Percentiles rank a stretch among this genome's conserved stretches.
These are phyloP conservation scores for Hirschfeldia incana DNA, from an alignment of 345 rosid genomes.

Conservation along the genomic window DNA sequence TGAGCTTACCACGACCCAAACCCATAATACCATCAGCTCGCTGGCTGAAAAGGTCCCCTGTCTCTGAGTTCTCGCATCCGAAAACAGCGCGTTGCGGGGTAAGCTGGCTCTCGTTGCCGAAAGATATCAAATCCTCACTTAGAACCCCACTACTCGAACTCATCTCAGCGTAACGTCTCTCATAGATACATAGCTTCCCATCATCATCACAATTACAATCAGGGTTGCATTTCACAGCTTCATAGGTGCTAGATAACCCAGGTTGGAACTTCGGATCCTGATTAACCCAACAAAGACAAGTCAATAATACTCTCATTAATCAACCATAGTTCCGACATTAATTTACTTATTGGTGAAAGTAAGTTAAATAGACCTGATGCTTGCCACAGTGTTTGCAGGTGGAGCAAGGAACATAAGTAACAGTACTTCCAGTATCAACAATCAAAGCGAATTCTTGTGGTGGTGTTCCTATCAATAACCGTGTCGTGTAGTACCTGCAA, in stretches of 20 bases:
- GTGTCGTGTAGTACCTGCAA: conserved; percentile 63
- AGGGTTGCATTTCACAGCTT: conserved; percentile 62
- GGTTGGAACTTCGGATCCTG: conserved; percentile 80
- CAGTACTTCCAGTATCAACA: conserved; percentile 80
- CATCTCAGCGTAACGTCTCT: conserved; percentile 76
- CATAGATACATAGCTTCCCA: conserved; percentile 54
- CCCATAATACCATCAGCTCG: conserved; percentile 90
- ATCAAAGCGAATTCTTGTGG: conserved; percentile 79
- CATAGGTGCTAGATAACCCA: conserved; percentile 58
- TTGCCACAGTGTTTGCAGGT: conserved; percentile 64
- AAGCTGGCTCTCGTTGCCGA: conserved; percentile 71
- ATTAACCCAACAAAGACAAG: too few relatives aligned
- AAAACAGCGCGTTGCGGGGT: conserved; percentile 69
- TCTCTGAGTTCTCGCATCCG: conserved; percentile 72
- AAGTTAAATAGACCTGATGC: conserved; percentile 43
- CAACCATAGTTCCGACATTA: too few relatives aligned
- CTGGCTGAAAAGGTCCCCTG: conserved; percentile 71
- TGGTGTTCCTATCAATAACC: conserved; percentile 73
- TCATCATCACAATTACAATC: conserved; percentile 64
- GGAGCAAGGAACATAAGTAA: conserved; percentile 79
- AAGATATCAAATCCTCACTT: conserved; percentile 65
- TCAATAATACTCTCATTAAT: too few relatives aligned
- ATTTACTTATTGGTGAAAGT: too few relatives aligned
- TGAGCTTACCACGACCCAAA: conserved; percentile 68
- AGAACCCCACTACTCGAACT: conserved; percentile 80